Conservation (phyloP, 2,329 filamentous ascomycete species). For the Sordariomycetes sp. region DNA sequence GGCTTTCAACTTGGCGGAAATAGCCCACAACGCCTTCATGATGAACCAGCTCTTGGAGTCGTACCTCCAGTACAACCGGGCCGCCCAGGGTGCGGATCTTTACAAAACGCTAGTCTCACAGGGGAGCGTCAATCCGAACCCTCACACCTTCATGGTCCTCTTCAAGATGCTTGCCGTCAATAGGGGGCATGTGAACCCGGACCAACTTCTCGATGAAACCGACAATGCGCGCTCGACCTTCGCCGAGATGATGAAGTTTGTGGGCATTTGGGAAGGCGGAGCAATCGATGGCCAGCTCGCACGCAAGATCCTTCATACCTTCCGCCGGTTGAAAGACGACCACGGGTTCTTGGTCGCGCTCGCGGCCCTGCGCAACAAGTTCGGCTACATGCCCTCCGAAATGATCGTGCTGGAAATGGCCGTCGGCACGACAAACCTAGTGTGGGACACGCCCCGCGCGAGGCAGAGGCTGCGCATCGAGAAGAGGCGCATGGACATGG, state of each 20-base stretch:
- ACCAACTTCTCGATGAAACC: constrained; percentile 17
- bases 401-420: constrained; percentile 34
- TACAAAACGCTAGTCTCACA: constrained; percentile 43
- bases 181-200: constrained; percentile 24
- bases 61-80: constrained; percentile 48
- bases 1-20: constrained; percentile 50
- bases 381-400: constrained; percentile 32
- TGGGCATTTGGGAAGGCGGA: constrained; percentile 26
- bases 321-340: constrained; percentile 33
- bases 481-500: constrained; percentile 29
- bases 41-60: constrained; percentile 69
- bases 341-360: constrained; percentile 34
- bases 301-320: constrained; percentile 38
- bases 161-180: constrained; percentile 50
- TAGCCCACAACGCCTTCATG: constrained; percentile 61
- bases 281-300: constrained; percentile 33
- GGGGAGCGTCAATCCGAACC: constrained; percentile 45
- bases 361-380: constrained; percentile 28
- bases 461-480: constrained; percentile 28
- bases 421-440: constrained; percentile 30
- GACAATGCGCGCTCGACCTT: constrained; percentile 30
- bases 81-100: constrained; percentile 40
- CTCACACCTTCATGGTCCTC: constrained; percentile 58
- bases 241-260: constrained; percentile 36
- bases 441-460: constrained; percentile 27